Percentiles rank a stretch among this genome's conserved stretches.
Conservation (phyloP, 306 rosid genomes). For the Hylodesmum podocarpum region DNA sequence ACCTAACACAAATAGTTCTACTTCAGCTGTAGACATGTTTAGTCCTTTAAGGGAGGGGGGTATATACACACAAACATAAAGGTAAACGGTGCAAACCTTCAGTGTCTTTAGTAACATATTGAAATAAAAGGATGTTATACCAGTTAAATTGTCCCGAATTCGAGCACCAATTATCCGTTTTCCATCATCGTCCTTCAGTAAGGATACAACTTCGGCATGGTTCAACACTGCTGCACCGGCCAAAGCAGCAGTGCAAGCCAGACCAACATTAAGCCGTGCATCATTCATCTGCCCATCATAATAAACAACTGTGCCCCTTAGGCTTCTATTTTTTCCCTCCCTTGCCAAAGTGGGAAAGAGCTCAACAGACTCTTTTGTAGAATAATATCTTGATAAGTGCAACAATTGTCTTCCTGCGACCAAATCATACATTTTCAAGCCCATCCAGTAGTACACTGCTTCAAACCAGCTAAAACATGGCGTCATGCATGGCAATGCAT, state of each 20-base stretch:
- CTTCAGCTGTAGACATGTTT: not conserved
- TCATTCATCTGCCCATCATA: slow-evolving; percentile 99
- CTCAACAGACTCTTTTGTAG: slow-evolving; percentile 79
- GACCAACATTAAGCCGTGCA: slow-evolving; percentile 86
- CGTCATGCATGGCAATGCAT: slow-evolving; percentile 98
- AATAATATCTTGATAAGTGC: slow-evolving; percentile 93
- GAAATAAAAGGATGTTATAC: slow-evolving; percentile 41
- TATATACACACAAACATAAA: not conserved
- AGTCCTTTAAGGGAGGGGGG: not conserved
- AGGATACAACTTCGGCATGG: slow-evolving; percentile 84
- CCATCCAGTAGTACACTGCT: slow-evolving; percentile 84
- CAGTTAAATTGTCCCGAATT: slow-evolving; percentile 80
- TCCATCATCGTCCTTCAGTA: slow-evolving; percentile 77
- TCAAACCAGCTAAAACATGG: slow-evolving; percentile 98
- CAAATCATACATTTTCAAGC: slow-evolving; percentile 95
- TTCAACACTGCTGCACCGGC: slow-evolving; percentile 99
- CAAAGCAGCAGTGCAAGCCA: slow-evolving; percentile 92
- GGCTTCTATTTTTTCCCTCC: slow-evolving; percentile 60
- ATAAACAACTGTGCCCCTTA: slow-evolving; percentile 96
- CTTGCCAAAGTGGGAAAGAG: slow-evolving; percentile 92
- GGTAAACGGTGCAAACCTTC: not conserved
- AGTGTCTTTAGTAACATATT: not conserved
- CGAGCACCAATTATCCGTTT: slow-evolving; percentile 79
- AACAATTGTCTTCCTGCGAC: slow-evolving; percentile 82
- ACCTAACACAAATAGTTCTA: slow-evolving; percentile 2